phyloP scores from a whole-genome alignment of 805 yeast genomes.

The Candida ovalis region DNA sequence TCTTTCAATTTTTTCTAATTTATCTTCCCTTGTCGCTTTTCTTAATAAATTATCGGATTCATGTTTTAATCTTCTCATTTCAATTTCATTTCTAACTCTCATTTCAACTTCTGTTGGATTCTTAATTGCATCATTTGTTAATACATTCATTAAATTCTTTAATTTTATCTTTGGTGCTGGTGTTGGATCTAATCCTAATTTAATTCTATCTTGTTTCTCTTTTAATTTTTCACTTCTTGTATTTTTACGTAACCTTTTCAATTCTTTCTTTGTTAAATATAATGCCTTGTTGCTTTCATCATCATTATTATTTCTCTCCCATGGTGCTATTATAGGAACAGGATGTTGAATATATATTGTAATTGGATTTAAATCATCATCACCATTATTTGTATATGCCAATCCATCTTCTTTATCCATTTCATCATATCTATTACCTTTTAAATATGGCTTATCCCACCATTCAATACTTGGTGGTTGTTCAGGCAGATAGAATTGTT shows the following conservation, averaged over 20 bases:
- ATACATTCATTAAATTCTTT: conserved; percentile 79
- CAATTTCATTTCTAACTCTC: conserved; percentile 65
- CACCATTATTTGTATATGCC: conserved; percentile 34
- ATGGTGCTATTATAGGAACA: conserved; percentile 55
- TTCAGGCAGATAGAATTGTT: conserved; percentile 44
- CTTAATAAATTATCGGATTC: conserved; percentile 57
- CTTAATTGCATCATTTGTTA: conserved; percentile 77
- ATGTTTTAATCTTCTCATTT: conserved; percentile 57
- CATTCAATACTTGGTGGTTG: conserved; percentile 72
- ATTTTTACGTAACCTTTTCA: conserved; percentile 67
- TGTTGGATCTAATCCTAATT: conserved; percentile 78
- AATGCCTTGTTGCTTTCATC: conserved; percentile 44
- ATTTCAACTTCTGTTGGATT: conserved; percentile 88
- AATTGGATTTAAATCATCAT: conserved; percentile 45
- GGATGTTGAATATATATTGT: conserved; percentile 83
- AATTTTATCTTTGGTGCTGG: conserved; percentile 87
- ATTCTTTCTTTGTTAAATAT: conserved; percentile 71
- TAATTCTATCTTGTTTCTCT: conserved; percentile 72
- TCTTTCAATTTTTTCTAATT: conserved; percentile 42
- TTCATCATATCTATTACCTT: conserved; percentile 33
- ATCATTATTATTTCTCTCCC: conserved; percentile 42
- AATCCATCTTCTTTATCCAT: conserved; percentile 27
- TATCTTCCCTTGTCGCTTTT: conserved; percentile 55
- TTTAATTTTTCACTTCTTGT: conserved; percentile 59
- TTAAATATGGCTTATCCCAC: conserved; percentile 76